Conservation (phyloP, 2,329 filamentous ascomycete species). For the Ophiosphaerella korrae region DNA sequence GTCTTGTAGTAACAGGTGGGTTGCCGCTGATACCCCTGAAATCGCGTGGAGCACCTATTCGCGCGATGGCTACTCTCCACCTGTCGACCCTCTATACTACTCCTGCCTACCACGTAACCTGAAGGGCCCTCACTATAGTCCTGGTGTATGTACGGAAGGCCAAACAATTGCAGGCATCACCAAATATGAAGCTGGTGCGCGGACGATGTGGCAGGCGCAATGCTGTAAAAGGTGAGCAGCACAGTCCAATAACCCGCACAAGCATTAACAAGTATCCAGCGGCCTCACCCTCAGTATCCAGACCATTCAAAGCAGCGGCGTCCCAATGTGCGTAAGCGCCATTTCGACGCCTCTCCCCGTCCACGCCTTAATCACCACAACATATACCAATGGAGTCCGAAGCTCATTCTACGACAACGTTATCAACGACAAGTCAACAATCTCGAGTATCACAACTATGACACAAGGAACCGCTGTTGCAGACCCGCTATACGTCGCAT, state of each 20-base stretch:
- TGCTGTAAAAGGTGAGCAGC: constrained; percentile 6
- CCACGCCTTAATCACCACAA: constrained; percentile 3
- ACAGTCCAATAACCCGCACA: neutral
- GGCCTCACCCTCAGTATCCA: constrained; percentile 1
- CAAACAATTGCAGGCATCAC: constrained; percentile 9
- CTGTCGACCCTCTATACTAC: constrained; percentile 5
- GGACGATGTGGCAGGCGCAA: constrained; percentile 7
- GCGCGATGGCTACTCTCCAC: constrained; percentile 3
- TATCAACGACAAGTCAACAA: constrained; percentile 4
- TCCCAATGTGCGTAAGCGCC: constrained; percentile 2
- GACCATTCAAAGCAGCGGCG: neutral
- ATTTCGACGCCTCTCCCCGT: constrained; percentile 3
- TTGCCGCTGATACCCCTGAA: neutral
- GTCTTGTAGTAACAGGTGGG: constrained; percentile 2
- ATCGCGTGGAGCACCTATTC: constrained; percentile 6
- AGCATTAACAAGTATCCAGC: neutral
- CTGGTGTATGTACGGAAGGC: constrained; percentile 5
- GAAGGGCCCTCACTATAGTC: constrained; percentile 7
- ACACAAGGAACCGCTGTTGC: constrained; percentile 4
- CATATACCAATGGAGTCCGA: neutral
- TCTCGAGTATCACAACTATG: constrained; percentile 4
- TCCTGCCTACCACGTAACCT: constrained; percentile 1
- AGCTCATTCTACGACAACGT: constrained; percentile 4
- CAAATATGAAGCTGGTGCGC: constrained; percentile 1
- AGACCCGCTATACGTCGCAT: constrained; percentile 8